Base-by-base conservation (phyloP, 306 rosid genomes). In the Delonix regia region DNA sequence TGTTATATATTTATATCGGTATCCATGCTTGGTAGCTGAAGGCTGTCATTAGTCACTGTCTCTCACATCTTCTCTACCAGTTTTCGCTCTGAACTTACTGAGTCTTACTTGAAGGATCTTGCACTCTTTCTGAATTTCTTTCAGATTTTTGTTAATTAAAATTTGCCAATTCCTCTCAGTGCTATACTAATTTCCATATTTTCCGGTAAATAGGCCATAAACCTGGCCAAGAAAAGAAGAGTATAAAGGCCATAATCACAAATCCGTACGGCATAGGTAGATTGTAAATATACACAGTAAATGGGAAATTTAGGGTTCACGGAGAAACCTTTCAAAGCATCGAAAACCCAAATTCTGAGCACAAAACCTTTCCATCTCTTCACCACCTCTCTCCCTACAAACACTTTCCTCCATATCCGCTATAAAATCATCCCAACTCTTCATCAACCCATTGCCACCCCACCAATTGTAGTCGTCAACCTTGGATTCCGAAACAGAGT, bases 241-340 rank as follows among this genome's bases (percentile, higher is more conserved):
- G 56, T 25, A 70, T 3, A 30, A 18, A 33, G 24, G 51, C 16
- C n/a, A 41, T 41, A 71, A 66, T 38, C 53, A 76, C 19, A 53
- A 44, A 75, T 65, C 34, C 67, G n/a, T 3, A 62, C 30, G 36
- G 9, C 11, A 18, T 41, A 36, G 49, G 41, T 24, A 38, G 24
- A 39, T 34, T 27, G 16, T 48, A 65, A 0, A 59, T 48, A 48
- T 15, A 62, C 67, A 30, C 14, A 49, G 9, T 55, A 36, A 28
- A 78, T 28, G 42, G 9, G 28, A 5, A 19, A 59, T 62, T 88
- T 82, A 92, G 7, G 87, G 88, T 87, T 88, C 89, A 52, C 84
- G 83, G 11, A 94, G 93, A 83, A 94, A 92, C 87, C 97, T 89
- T 81, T 88, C 93, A 1, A 94, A 76, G 85, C 99, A 94, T 0